phyloP scores from a whole-genome alignment of 2,329 filamentous ascomycete genomes.

The Clarireedia homoeocarpa region DNA sequence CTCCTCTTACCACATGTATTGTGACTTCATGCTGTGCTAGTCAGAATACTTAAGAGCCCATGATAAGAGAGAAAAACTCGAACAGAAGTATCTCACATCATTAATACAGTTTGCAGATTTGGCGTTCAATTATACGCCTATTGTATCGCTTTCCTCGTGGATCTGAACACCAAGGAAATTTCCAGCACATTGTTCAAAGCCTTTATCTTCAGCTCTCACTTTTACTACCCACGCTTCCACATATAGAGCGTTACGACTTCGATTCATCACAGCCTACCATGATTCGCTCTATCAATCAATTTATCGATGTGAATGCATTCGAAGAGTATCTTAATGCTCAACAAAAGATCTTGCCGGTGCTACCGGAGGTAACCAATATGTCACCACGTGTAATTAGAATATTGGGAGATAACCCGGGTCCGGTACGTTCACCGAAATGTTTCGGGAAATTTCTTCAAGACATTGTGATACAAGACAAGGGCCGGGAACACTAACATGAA shows the following conservation, averaged over 20 bases:
- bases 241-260: too few species aligned
- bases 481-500: background rate
- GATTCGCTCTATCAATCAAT: constrained; percentile 38
- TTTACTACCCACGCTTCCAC: background rate
- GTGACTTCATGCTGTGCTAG: too few species aligned
- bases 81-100: too few species aligned
- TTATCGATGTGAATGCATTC: constrained; percentile 39
- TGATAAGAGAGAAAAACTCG: too few species aligned
- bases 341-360: constrained; percentile 28
- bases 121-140: too few species aligned
- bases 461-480: too few species aligned
- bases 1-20: too few species aligned
- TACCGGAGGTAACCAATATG: constrained; percentile 67
- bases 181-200: too few species aligned
- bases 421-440: constrained; percentile 38
- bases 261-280: background rate
- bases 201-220: background rate
- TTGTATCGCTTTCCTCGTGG: background rate
- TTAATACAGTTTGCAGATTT: too few species aligned
- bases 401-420: constrained; percentile 79
- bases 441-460: background rate
- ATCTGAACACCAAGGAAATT: background rate
- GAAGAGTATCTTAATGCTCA: constrained; percentile 40
- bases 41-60: too few species aligned
- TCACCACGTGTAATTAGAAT: constrained; percentile 72